These are phyloP conservation scores for Trametes meyenii DNA, from an alignment of 768 basidiomycete genomes.

Conservation along the genomic window DNA sequence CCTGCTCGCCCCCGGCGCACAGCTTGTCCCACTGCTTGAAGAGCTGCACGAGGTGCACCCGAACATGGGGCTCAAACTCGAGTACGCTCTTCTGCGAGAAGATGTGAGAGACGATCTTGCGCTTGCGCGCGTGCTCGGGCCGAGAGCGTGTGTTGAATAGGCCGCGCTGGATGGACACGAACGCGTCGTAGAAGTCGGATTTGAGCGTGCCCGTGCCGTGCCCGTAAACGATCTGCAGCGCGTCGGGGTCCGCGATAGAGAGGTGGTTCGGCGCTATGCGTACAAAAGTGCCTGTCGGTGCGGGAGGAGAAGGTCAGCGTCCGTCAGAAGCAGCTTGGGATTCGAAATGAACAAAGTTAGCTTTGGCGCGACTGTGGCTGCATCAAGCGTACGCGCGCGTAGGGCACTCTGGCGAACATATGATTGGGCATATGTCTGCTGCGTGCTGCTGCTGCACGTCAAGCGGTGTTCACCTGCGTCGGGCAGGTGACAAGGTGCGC, in stretches of 20 bases:
- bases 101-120: slow-evolving; percentile 88
- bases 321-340: neutral
- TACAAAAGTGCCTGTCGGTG: slow-evolving; percentile 40
- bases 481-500: slow-evolving; percentile 1
- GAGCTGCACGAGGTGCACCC: slow-evolving; percentile 59
- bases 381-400: no score
- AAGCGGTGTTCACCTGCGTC: neutral
- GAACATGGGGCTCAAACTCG: slow-evolving; percentile 87
- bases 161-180: slow-evolving; percentile 47
- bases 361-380: no score
- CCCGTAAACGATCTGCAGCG: slow-evolving; percentile 74
- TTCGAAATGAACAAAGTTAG: neutral
- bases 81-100: slow-evolving; percentile 84
- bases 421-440: no score
- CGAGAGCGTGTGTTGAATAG: slow-evolving; percentile 82
- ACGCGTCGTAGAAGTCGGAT: slow-evolving; percentile 52
- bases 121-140: slow-evolving; percentile 80
- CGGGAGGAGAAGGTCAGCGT: neutral
- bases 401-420: no score
- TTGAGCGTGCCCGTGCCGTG: slow-evolving; percentile 86
- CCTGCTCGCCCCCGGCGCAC: slow-evolving; percentile 55
- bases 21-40: slow-evolving; percentile 78
- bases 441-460: no score
- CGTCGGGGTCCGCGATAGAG: slow-evolving; percentile 66
- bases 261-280: slow-evolving; percentile 50